phyloP scores from a whole-genome alignment of 1,284 basidiomycete genomes.

The Papiliotrema laurentii region DNA sequence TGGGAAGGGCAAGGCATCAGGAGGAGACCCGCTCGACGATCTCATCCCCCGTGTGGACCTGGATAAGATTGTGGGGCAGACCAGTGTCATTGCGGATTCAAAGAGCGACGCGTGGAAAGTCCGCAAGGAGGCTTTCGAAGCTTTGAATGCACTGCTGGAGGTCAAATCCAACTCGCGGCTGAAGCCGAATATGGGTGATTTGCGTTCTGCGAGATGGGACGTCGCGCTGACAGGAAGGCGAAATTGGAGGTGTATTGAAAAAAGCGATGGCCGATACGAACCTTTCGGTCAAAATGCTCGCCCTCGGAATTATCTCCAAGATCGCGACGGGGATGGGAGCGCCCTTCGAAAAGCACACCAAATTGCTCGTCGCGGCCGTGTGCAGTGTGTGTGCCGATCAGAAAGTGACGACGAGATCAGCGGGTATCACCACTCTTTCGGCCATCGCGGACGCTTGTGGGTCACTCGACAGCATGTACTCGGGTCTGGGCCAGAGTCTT shows the following conservation, averaged over 20 bases:
- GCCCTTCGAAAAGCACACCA: conserved; percentile 84
- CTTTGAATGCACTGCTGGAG: conserved; percentile 75
- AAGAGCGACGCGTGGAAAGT: conserved; percentile 96
- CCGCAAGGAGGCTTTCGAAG: conserved; percentile 91
- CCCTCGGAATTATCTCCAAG: conserved; percentile 83
- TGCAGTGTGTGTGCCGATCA: conserved; percentile 87
- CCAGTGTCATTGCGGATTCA: conserved; percentile 71
- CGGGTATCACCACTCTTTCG: conserved; percentile 71
- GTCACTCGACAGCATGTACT: conserved; percentile 73
- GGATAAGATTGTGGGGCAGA: conserved; percentile 79
- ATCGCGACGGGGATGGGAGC: conserved; percentile 93
- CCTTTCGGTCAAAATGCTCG: conserved; percentile 84
- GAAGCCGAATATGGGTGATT: conserved; percentile 80
- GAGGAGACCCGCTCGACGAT: conserved; percentile 76
- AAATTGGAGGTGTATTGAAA: conserved; percentile 84
- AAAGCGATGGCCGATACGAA: conserved; percentile 87
- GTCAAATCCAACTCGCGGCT: conserved; percentile 87
- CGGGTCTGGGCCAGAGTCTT: conserved; percentile 70
- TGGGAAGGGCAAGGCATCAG: conserved; percentile 48
- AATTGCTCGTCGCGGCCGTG: conserved; percentile 71
- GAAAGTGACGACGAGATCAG: conserved; percentile 77
- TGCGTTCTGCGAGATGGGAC: neutral
- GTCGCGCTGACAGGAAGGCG: conserved; percentile 55
- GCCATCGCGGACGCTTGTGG: conserved; percentile 83
- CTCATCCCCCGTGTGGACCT: conserved; percentile 93